These are phyloP conservation scores for Pinus taeda DNA, from an alignment of 75 land plant genomes.

Conservation along the genomic window DNA sequence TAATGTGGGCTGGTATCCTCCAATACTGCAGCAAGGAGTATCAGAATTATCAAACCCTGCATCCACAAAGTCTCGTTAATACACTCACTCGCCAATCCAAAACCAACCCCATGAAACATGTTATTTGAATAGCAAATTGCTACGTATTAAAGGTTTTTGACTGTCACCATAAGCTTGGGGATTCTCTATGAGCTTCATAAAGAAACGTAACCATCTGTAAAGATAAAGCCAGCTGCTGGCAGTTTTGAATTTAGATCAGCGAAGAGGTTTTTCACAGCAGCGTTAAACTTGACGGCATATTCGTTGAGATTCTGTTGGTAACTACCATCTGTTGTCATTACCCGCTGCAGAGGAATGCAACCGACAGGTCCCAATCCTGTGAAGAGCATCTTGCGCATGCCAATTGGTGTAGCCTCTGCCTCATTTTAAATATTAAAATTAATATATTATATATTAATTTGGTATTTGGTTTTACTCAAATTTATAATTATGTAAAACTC, in stretches of 20 bases:
- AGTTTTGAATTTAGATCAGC: conserved; percentile 33
- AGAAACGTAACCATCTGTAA: conserved; percentile 67
- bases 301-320: conserved; percentile 67
- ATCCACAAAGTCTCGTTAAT: background rate
- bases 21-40: conserved; percentile 72
- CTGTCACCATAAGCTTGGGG: conserved; percentile 60
- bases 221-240: conserved; percentile 50
- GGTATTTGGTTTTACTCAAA: no score
- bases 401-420: conserved; percentile 45
- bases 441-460: no score
- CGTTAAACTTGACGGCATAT: conserved; percentile 58
- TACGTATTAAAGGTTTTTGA: no score
- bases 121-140: background rate
- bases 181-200: conserved; percentile 46
- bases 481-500: background rate
- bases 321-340: conserved; percentile 47
- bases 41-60: conserved; percentile 72
- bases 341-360: conserved; percentile 79
- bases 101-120: background rate
- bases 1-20: conserved; percentile 58
- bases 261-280: conserved; percentile 25
- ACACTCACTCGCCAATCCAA: background rate
- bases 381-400: conserved; percentile 63
- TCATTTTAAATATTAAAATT: no score
- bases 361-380: conserved; percentile 90